phyloP scores from a whole-genome alignment of 2,329 filamentous ascomycete species.

The Neonectria neomacrospora region DNA sequence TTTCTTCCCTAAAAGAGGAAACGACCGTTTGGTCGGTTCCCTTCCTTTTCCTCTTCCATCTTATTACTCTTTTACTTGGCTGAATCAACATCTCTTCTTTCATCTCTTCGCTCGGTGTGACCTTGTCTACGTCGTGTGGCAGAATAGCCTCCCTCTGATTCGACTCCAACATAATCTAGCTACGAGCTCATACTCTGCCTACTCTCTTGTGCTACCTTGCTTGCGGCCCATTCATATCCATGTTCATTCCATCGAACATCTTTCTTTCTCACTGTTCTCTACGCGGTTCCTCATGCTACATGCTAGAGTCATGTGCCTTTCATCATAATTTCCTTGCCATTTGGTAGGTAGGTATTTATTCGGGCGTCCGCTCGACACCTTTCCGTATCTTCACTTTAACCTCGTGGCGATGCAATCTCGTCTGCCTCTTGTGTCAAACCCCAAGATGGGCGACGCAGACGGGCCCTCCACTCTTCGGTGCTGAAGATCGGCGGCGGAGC shows the following conservation, averaged over 20 bases:
- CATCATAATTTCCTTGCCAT: constrained; percentile 46
- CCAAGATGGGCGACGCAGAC: constrained; percentile 43
- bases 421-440: constrained; percentile 35
- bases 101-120: constrained; percentile 18
- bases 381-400: constrained; percentile 75
- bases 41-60: constrained; percentile 1
- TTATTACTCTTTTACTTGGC: not conserved
- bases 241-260: not conserved
- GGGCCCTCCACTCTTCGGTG: constrained; percentile 74
- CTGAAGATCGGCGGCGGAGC: constrained; percentile 73
- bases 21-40: not conserved
- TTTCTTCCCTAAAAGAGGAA: constrained; percentile 12
- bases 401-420: constrained; percentile 68
- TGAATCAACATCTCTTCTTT: not conserved
- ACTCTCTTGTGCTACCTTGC: not conserved
- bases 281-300: constrained; percentile 4
- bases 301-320: constrained; percentile 11
- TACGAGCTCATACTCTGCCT: not conserved
- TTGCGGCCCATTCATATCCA: not conserved
- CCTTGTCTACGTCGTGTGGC: not conserved
- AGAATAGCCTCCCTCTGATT: constrained; percentile 3
- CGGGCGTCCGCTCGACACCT: constrained; percentile 71
- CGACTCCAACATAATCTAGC: not conserved
- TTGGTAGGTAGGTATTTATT: constrained; percentile 50
- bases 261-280: not conserved